A percentile compares a stretch with the other conserved stretches of the same genome.
phyloP scores from a whole-genome alignment of 2,329 filamentous ascomycete species.

The Pyricularia sp. region DNA sequence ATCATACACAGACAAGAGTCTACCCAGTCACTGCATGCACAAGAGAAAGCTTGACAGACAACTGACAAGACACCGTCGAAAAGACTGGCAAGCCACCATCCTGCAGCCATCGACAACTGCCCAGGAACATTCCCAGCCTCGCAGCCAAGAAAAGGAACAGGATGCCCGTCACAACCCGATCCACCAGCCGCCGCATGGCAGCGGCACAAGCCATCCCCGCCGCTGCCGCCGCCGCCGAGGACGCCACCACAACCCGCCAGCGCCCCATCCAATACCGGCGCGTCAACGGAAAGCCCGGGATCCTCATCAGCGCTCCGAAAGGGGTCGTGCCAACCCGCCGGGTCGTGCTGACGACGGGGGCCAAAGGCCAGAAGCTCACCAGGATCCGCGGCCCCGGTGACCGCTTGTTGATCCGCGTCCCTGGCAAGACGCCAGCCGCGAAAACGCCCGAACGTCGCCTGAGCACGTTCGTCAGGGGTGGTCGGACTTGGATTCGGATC shows the following conservation, averaged over 20 bases:
- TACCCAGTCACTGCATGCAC: background rate
- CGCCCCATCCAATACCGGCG: background rate
- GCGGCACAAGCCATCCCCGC: background rate
- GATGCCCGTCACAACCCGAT: constrained; percentile 1
- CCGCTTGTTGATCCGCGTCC: background rate
- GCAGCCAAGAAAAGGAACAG: background rate
- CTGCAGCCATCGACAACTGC: background rate
- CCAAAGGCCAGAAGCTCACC: background rate
- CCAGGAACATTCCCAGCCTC: background rate
- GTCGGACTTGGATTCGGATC: background rate
- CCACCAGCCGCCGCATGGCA: background rate
- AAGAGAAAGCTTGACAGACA: background rate
- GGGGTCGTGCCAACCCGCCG: background rate
- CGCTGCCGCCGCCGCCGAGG: background rate
- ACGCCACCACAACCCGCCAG: background rate
- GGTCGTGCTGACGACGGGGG: background rate
- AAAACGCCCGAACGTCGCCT: background rate
- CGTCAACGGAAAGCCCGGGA: background rate
- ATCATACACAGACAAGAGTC: background rate
- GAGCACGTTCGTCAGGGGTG: background rate
- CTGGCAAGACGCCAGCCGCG: background rate
- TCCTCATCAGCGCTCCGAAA: background rate
- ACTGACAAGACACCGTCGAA: background rate
- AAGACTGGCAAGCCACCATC: background rate
- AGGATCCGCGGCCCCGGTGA: background rate